Percentiles rank a stretch among this genome's conserved stretches.
These are phyloP conservation scores for Fonticula alba DNA, from an alignment of 78 protist species.

Conservation along the genomic window DNA sequence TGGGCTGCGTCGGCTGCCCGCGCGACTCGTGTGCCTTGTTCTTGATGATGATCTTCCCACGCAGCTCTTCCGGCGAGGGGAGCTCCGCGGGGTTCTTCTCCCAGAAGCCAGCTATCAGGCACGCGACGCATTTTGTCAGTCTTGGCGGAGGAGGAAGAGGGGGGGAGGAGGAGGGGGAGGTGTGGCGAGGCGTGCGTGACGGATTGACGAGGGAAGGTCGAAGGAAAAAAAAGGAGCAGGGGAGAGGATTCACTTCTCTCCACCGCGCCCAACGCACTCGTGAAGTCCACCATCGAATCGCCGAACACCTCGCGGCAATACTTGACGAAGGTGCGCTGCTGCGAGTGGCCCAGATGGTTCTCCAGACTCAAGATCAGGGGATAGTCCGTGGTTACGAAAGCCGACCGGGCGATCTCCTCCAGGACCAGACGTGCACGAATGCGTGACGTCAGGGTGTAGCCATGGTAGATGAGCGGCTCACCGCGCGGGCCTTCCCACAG, in stretches of 20 bases:
- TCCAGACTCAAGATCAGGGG: constrained; percentile 75
- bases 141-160: too few species aligned
- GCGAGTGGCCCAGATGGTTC: constrained; percentile 25
- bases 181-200: not conserved
- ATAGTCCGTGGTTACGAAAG: constrained; percentile 37
- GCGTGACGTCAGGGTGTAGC: constrained; percentile 56
- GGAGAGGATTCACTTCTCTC: too few species aligned
- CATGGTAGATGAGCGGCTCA: constrained; percentile 72
- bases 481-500: constrained; percentile 70
- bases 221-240: not conserved
- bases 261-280: too few species aligned
- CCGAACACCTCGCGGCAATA: too few species aligned
- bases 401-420: constrained; percentile 20
- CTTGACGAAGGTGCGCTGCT: constrained; percentile 8
- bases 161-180: not conserved
- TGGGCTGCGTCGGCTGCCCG: too few species aligned
- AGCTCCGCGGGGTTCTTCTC: not conserved
- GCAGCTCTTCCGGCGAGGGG: not conserved
- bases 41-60: constrained; percentile 12
- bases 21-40: too few species aligned
- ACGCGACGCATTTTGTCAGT: too few species aligned
- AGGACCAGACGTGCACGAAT: constrained; percentile 34
- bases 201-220: not conserved
- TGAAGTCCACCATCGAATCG: too few species aligned
- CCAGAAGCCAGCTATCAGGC: not conserved